Conservation (phyloP, 2,329 filamentous ascomycete genomes). For the Aspergillus sp. region DNA sequence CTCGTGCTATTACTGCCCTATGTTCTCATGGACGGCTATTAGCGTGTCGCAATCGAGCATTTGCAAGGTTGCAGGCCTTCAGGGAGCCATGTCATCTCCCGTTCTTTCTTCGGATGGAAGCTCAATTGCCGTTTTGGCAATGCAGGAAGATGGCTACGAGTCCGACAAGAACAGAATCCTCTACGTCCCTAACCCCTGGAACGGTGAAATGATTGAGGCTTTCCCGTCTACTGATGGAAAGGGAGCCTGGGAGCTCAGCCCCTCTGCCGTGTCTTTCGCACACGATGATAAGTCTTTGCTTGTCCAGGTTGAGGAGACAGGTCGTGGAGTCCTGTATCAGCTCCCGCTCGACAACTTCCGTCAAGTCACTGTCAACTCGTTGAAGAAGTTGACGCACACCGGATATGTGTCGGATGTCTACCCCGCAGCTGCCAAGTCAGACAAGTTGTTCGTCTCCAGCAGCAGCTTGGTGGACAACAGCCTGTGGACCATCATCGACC, state of each 20-base stretch:
- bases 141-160: conserved; percentile 43
- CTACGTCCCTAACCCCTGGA: conserved; percentile 39
- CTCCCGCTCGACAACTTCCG: conserved; percentile 27
- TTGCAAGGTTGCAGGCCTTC: conserved; percentile 27
- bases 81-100: conserved; percentile 42
- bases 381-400: conserved; percentile 35
- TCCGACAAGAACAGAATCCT: conserved; percentile 44
- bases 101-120: conserved; percentile 41
- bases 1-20: conserved; percentile 41
- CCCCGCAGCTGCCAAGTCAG: conserved; percentile 28
- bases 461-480: conserved; percentile 43
- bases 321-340: conserved; percentile 40
- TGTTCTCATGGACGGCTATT: conserved; percentile 38
- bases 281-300: conserved; percentile 38
- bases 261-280: conserved; percentile 36
- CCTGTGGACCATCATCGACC: conserved; percentile 37
- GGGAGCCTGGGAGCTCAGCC: conserved; percentile 40
- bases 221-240: conserved; percentile 33
- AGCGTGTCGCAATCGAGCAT: conserved; percentile 25
- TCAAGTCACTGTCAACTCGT: conserved; percentile 21
- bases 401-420: conserved; percentile 39
- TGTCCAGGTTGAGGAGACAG: conserved; percentile 38
- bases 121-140: conserved; percentile 39
- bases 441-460: conserved; percentile 38
- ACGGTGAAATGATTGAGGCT: conserved; percentile 33